phyloP scores from a whole-genome alignment of 768 basidiomycete species.

The Serendipita indica region DNA sequence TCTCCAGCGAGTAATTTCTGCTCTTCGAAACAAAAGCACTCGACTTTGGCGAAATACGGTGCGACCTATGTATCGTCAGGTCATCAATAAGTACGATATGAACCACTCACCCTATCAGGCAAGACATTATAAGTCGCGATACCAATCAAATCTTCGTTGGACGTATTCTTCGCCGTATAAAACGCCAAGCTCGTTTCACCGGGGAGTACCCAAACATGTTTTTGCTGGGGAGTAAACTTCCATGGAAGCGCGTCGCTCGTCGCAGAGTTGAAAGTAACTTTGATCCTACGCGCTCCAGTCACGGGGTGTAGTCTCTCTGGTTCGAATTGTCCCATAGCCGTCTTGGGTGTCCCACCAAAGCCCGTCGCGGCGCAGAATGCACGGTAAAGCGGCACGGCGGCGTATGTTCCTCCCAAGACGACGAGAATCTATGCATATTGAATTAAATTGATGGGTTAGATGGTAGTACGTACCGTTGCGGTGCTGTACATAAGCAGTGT shows the following conservation, averaged over 20 bases:
- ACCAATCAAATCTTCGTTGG: conserved; percentile 80
- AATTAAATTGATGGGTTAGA: neutral
- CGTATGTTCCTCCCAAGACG: conserved; percentile 80
- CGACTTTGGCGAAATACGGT: conserved; percentile 97
- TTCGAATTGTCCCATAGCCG: conserved; percentile 70
- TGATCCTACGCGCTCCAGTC: conserved; percentile 56
- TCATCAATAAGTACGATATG: neutral
- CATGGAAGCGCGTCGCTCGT: conserved; percentile 80
- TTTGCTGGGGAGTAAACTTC: conserved; percentile 84
- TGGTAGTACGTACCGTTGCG: conserved; percentile 46
- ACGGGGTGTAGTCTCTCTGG: conserved; percentile 73
- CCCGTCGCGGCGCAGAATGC: conserved; percentile 98
- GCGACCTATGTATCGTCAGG: conserved; percentile 47
- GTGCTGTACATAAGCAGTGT: conserved; percentile 72
- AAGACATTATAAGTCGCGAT: conserved; percentile 99
- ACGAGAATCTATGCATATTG: conserved; percentile 44
- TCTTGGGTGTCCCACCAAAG: conserved; percentile 87
- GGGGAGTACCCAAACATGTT: conserved; percentile 75
- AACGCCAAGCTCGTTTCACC: conserved; percentile 96
- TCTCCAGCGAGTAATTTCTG: conserved; percentile 88
- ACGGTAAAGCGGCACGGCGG: conserved; percentile 91
- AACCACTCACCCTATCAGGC: conserved; percentile 65
- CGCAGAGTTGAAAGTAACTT: conserved; percentile 93
- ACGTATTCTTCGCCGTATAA: conserved; percentile 81
- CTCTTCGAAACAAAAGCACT: conserved; percentile 99